phyloP scores from a whole-genome alignment of 1,139 yeast species.

The Yamadazyma spencermartinsiae region DNA sequence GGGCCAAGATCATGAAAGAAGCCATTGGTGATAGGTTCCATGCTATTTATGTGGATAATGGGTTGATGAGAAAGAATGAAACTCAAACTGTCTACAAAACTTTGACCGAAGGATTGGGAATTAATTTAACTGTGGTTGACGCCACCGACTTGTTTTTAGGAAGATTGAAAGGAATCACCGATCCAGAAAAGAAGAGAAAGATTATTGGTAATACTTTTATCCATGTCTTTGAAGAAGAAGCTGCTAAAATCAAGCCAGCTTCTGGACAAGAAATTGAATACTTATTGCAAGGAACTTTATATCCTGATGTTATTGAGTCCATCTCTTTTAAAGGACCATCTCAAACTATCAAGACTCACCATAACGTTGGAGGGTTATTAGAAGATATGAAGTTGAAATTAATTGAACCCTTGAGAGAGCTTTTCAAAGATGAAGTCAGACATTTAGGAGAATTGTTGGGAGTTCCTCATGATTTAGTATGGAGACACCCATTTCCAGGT shows the following conservation, averaged over 20 bases:
- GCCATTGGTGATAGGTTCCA: conserved; percentile 99
- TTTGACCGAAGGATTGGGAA: conserved; percentile 88
- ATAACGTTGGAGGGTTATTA: conserved; percentile 96
- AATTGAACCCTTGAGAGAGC: conserved; percentile 97
- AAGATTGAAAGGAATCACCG: conserved; percentile 90
- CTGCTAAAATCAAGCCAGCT: conserved; percentile 86
- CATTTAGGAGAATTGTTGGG: conserved; percentile 92
- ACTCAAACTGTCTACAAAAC: conserved; percentile 86
- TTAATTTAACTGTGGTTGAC: conserved; percentile 90
- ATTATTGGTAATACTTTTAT: conserved; percentile 98
- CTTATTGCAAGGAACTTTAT: conserved; percentile 93
- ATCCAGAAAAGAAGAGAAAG: conserved; percentile 98
- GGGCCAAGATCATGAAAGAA: conserved; percentile 96
- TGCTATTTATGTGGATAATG: conserved; percentile 96
- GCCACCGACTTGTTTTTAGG: conserved; percentile 88
- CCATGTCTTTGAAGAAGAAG: conserved; percentile 95
- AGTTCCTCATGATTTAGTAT: conserved; percentile 93
- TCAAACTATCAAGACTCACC: conserved; percentile 98
- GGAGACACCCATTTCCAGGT: conserved; percentile 99
- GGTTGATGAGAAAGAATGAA: conserved; percentile 95
- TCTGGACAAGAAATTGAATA: conserved; percentile 90
- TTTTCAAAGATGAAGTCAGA: conserved; percentile 98
- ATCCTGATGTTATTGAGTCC: conserved; percentile 98
- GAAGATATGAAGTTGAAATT: conserved; percentile 98
- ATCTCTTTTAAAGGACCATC: conserved; percentile 99